These are phyloP conservation scores for Annona squamosa DNA, from an alignment of 164 flowering plant genomes.

Conservation along the genomic window DNA sequence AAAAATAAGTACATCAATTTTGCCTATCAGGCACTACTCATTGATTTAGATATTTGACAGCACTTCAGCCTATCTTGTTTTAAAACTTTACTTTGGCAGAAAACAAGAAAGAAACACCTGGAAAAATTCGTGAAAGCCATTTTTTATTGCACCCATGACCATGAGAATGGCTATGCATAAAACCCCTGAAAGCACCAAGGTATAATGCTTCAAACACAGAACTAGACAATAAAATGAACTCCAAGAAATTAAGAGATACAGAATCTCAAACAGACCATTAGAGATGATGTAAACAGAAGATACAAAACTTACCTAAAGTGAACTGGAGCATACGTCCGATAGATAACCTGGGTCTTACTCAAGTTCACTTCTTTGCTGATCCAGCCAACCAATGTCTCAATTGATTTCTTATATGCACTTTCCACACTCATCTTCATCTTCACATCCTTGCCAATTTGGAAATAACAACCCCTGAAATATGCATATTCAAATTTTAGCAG, in stretches of 20 bases:
- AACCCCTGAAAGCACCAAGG: too few relatives aligned
- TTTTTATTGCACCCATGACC: too few relatives aligned
- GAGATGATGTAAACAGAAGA: background rate
- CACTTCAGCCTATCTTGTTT: too few relatives aligned
- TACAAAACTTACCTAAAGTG: constrained; percentile 71
- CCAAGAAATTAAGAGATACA: background rate
- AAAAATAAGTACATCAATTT: too few relatives aligned
- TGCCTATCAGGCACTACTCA: too few relatives aligned
- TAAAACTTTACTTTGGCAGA: too few relatives aligned
- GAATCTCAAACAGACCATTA: background rate
- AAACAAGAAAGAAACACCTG: too few relatives aligned
- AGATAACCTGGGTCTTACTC: constrained; percentile 70
- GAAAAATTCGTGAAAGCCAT: too few relatives aligned
- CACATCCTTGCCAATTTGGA: constrained; percentile 65
- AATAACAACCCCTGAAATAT: constrained; percentile 73
- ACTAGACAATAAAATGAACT: too few relatives aligned
- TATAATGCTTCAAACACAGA: too few relatives aligned
- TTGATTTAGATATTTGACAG: too few relatives aligned
- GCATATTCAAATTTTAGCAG: background rate
- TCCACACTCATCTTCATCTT: constrained; percentile 62
- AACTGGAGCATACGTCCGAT: constrained; percentile 82
- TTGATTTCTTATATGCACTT: constrained; percentile 50
- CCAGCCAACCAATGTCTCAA: constrained; percentile 64
- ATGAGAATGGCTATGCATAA: too few relatives aligned
- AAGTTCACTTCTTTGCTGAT: constrained; percentile 45